Conservation (phyloP, 176 grass and related monocot species). For the Melocanna baccifera region DNA sequence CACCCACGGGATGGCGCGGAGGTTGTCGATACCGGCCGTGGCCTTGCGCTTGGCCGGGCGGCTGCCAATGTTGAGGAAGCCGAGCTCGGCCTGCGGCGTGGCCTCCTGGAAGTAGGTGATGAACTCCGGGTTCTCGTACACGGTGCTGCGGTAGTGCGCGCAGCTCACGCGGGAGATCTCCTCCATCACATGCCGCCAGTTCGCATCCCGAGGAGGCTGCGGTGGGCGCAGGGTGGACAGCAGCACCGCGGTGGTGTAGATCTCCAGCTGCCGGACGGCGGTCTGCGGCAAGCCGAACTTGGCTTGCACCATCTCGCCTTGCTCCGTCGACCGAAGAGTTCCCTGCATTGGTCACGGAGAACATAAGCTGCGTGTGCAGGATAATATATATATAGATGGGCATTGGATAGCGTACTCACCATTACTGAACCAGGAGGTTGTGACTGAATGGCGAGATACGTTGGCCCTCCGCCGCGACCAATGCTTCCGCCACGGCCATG, state of each 20-base stretch:
- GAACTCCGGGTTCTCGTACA: constrained; percentile 81
- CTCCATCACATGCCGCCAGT: constrained; percentile 73
- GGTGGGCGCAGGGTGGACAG: constrained; percentile 69
- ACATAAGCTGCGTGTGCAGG: neutral
- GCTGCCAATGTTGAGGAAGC: constrained; percentile 84
- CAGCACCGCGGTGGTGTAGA: constrained; percentile 89
- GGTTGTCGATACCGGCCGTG: constrained; percentile 53
- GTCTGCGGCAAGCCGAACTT: constrained; percentile 89
- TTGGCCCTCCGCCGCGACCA: constrained; percentile 85
- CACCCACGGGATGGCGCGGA: constrained; percentile 89
- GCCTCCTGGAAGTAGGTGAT: constrained; percentile 91
- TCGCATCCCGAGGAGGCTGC: constrained; percentile 56
- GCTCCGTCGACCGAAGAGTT: constrained; percentile 79
- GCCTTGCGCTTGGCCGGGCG: constrained; percentile 56
- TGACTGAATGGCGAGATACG: constrained; percentile 89
- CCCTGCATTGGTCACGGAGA: constrained; percentile 31
- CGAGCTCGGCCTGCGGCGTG: constrained; percentile 82
- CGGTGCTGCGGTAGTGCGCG: constrained; percentile 65
- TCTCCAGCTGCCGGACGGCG: constrained; percentile 81
- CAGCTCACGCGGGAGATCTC: constrained; percentile 83
- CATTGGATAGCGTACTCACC: constrained; percentile 2
- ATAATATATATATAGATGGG: neutral
- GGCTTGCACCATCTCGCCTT: constrained; percentile 97
- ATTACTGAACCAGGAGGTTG: constrained; percentile 92
- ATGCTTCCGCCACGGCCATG: constrained; percentile 94